Conservation (phyloP, 352 stramenopile genomes). For the Phytophthora boehmeriae region DNA sequence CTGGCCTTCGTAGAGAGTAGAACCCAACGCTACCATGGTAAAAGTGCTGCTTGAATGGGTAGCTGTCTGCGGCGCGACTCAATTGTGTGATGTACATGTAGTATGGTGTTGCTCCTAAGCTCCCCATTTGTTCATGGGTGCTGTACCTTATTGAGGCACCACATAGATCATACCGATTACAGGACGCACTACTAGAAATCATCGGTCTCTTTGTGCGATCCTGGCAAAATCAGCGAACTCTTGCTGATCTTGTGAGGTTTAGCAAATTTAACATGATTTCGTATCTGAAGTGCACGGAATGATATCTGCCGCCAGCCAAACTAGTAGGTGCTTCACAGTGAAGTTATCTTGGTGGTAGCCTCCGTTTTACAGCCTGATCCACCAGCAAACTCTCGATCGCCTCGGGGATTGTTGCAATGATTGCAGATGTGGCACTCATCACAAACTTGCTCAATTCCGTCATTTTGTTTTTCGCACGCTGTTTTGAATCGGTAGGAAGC, state of each 20-base stretch:
- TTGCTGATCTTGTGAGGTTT: constrained; percentile 24
- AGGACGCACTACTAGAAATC: constrained; percentile 15
- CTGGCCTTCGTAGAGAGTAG: constrained; percentile 24
- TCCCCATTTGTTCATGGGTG: constrained; percentile 21
- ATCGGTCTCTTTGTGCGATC: constrained; percentile 6
- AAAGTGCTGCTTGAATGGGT: constrained; percentile 10
- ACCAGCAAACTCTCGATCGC: constrained; percentile 47
- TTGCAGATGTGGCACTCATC: constrained; percentile 28
- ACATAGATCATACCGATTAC: constrained; percentile 19
- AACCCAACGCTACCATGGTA: constrained; percentile 29
- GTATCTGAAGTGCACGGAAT: constrained; percentile 22
- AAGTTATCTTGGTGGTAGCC: neutral
- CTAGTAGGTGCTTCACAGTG: constrained; percentile 3
- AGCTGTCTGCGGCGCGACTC: constrained; percentile 13
- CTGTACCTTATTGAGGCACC: constrained; percentile 30
- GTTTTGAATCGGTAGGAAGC: constrained; percentile 20
- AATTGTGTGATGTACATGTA: constrained; percentile 6
- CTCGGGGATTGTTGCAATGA: constrained; percentile 37
- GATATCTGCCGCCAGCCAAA: constrained; percentile 16
- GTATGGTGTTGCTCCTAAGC: neutral
- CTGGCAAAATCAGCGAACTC: constrained; percentile 8
- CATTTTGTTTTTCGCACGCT: constrained; percentile 24
- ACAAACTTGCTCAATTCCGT: constrained; percentile 46
- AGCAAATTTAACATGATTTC: constrained; percentile 26
- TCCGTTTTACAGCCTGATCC: constrained; percentile 6